Evolutionary conservation across 139 green algal genomes (phyloP).

Genomic region (Micromonas pusilla): DNA sequence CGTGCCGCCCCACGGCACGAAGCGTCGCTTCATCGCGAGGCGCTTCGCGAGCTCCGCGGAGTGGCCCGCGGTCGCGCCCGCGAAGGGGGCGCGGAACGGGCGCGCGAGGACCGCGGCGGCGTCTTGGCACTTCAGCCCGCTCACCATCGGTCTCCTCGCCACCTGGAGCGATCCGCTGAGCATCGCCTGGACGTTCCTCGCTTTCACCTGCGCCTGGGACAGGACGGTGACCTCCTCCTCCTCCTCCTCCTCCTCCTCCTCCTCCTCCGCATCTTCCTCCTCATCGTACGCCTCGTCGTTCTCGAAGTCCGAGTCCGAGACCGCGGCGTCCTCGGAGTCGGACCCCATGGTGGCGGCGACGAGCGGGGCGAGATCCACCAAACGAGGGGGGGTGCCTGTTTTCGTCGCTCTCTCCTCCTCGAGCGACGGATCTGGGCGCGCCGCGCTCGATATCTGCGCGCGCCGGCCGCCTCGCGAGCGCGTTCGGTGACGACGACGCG

Average conservation of each 20-base stretch:
- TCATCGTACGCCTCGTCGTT: slow-evolving; percentile 7
- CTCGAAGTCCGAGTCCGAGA: not conserved
- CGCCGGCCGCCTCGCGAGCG: too few relatives aligned
- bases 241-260: not conserved
- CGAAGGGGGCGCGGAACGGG: not conserved
- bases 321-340: too few relatives aligned
- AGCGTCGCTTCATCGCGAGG: not conserved
- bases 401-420: too few relatives aligned
- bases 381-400: too few relatives aligned
- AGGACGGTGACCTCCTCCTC: slow-evolving; percentile 3
- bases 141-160: not conserved
- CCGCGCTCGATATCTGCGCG: too few relatives aligned
- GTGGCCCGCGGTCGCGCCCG: not conserved
- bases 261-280: slow-evolving; percentile 8
- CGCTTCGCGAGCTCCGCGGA: slow-evolving; percentile 5
- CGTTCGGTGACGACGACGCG: too few relatives aligned
- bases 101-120: not conserved
- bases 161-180: not conserved
- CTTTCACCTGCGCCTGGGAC: not conserved
- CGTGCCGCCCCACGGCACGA: slow-evolving; percentile 16
- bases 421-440: too few relatives aligned
- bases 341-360: too few relatives aligned
- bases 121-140: not conserved
- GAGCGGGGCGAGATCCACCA: too few relatives aligned
- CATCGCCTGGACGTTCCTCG: not conserved